Evolutionary conservation across 2,329 filamentous ascomycete species (phyloP).

Genomic region (Ascochyta rabiei): DNA sequence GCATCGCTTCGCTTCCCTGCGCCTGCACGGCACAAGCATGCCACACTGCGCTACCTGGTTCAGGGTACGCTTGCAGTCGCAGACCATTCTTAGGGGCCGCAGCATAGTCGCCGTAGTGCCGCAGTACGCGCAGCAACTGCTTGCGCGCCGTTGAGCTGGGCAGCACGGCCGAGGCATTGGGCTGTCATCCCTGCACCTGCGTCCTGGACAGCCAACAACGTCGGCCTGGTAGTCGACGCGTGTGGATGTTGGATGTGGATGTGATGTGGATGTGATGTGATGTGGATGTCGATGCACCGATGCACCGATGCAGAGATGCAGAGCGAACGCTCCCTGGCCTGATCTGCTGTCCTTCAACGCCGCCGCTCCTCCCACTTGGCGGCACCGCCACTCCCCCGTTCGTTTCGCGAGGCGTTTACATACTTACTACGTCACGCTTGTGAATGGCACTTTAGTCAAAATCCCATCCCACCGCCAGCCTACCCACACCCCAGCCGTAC

Average conservation of each 20-base stretch:
- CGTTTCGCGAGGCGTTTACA: slow-evolving; percentile 15
- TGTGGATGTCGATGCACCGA: no score
- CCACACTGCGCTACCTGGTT: slow-evolving; percentile 11
- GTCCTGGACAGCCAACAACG: not conserved
- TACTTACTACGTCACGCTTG: slow-evolving; percentile 25
- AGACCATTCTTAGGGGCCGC: not conserved
- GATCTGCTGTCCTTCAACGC: slow-evolving; percentile 4
- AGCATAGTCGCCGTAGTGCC: slow-evolving; percentile 3
- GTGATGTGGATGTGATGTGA: no score
- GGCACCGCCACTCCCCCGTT: slow-evolving; percentile 9
- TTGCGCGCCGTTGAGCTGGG: slow-evolving; percentile 16
- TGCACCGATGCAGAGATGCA: no score
- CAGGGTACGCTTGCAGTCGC: slow-evolving; percentile 15
- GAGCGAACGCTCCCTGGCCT: not conserved
- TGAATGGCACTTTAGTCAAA: slow-evolving; percentile 26
- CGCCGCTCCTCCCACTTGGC: slow-evolving; percentile 3
- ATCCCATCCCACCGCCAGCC: slow-evolving; percentile 22
- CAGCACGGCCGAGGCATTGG: slow-evolving; percentile 25
- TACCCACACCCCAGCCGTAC: slow-evolving; percentile 22
- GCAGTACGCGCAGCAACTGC: slow-evolving; percentile 11
- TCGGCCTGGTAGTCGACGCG: no score
- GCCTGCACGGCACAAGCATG: slow-evolving; percentile 10
- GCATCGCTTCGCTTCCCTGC: slow-evolving; percentile 1
- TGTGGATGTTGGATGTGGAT: no score
- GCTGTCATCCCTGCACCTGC: slow-evolving; percentile 15